A percentile compares a stretch with the other conserved stretches of the same genome.
These are phyloP conservation scores for Carex kokanica DNA, from an alignment of 176 grass and related monocot species.

Conservation along the genomic window DNA sequence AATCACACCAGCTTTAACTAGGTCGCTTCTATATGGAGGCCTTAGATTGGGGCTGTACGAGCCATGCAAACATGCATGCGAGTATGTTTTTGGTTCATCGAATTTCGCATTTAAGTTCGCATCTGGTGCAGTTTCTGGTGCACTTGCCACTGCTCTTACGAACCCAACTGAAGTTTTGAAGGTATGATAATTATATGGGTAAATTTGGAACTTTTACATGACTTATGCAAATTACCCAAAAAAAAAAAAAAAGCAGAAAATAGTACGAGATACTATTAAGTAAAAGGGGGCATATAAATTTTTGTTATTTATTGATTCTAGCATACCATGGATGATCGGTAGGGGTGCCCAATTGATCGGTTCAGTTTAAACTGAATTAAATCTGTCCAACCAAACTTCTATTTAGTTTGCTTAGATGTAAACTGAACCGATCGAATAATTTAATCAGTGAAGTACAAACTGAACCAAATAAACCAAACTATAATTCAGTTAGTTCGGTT, in stretches of 20 bases:
- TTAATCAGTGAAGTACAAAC: too few species aligned
- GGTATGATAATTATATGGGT: conserved; percentile 29
- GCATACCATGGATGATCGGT: too few species aligned
- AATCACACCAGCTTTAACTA: conserved; percentile 67
- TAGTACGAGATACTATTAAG: not conserved
- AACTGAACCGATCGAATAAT: too few species aligned
- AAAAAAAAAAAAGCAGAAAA: not conserved
- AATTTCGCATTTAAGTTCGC: conserved; percentile 79
- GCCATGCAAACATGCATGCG: conserved; percentile 72
- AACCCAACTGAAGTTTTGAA: conserved; percentile 89
- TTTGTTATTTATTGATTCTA: not conserved
- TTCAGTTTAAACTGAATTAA: too few species aligned
- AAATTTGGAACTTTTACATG: not conserved
- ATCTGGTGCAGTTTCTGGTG: conserved; percentile 78
- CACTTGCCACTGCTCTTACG: conserved; percentile 68
- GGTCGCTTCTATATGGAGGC: conserved; percentile 85
- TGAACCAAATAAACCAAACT: too few species aligned
- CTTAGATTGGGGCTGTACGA: conserved; percentile 90
- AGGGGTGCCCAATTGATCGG: too few species aligned
- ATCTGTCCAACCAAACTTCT: too few species aligned
- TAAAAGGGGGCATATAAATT: not conserved
- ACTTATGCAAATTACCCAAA: too few species aligned
- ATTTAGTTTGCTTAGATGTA: too few species aligned
- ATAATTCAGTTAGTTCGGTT: too few species aligned
- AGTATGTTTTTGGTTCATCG: conserved; percentile 70